Percentiles rank a stretch among this genome's conserved stretches.
Conservation (phyloP, 1,139 yeast species). For the Petasospora fabianii region DNA sequence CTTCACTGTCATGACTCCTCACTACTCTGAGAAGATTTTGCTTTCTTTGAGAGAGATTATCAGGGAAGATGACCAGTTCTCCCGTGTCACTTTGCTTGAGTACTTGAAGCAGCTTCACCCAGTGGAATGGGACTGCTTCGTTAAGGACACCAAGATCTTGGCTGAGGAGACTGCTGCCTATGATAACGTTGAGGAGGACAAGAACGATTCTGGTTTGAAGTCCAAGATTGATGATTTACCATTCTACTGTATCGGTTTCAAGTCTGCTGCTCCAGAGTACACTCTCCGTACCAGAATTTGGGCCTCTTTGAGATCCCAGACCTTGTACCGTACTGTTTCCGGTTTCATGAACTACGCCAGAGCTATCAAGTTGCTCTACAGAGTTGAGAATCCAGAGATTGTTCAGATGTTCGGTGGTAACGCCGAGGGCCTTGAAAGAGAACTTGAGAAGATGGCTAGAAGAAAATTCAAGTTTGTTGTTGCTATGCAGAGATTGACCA, state of each 20-base stretch:
- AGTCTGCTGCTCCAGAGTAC: slow-evolving; percentile 98
- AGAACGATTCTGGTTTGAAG: slow-evolving; percentile 67
- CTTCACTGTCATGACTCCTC: slow-evolving; percentile 96
- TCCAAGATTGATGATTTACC: slow-evolving; percentile 95
- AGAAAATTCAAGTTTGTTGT: slow-evolving; percentile 96
- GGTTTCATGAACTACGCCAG: slow-evolving; percentile 99
- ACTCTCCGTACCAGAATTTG: slow-evolving; percentile 97
- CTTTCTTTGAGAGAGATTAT: slow-evolving; percentile 94
- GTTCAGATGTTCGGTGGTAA: slow-evolving; percentile 98
- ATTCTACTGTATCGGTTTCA: slow-evolving; percentile 98
- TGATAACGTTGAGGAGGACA: slow-evolving; percentile 69
- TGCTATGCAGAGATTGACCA: slow-evolving; percentile 97
- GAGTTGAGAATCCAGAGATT: slow-evolving; percentile 98
- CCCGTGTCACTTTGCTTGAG: slow-evolving; percentile 93
- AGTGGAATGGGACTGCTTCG: slow-evolving; percentile 99
- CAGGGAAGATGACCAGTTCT: slow-evolving; percentile 97
- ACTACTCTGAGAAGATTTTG: slow-evolving; percentile 94
- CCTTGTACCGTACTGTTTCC: slow-evolving; percentile 95
- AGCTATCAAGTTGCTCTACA: slow-evolving; percentile 93
- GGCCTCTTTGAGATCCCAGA: slow-evolving; percentile 98
- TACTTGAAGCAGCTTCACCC: slow-evolving; percentile 97
- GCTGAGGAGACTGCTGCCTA: slow-evolving; percentile 96
- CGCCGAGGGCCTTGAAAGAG: slow-evolving; percentile 91
- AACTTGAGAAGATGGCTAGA: slow-evolving; percentile 98
- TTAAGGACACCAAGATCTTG: slow-evolving; percentile 94